Base-by-base conservation (phyloP, 345 rosid species). In the Raphanus sativus region DNA sequence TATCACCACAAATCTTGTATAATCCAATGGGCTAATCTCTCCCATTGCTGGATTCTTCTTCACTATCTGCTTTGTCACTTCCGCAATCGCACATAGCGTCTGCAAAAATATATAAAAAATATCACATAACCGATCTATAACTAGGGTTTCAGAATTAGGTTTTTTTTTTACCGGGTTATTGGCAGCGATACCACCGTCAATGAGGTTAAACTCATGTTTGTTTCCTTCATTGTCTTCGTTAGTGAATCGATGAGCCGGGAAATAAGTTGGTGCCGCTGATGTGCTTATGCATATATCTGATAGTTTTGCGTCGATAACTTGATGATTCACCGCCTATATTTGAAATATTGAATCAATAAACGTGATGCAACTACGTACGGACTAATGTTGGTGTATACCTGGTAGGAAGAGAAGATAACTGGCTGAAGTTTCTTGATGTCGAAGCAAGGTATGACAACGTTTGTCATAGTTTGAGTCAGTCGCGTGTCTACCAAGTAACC, bases 371-470 rank as follows among this genome's bases (percentile, higher is more conserved):
- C 50, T 42, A 42, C 5, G 50, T 11, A 42, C n/a, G 3, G 17
- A 48, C 17, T 1, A 7, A 13, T 48, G 15, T 12, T 13, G 10
- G 45, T 52, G 6, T 38, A 11, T 67, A 92, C 98, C 94, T 85
- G 72, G 62, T 80, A 88, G 0, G 89, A 60, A 70, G 96, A 89
- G 70, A 92, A 90, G 77, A 89, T 62, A 15, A 80, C 86, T 12
- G 98, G 92, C 66, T 89, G 92, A 63, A 88, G 88, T 71, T 80
- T 84, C 88, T 84, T 89, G 83, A 87, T 86, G 74, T 90, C 96
- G 77, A 88, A 92, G 69, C 94, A 81, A 16, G 92, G 94, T 76
- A 90, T 87, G 25, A 85, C 94, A 9, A 90, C 71, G 34, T 79
- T 84, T 28, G 96, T 90, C 70, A 92, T 68, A 21, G 87, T 82